Percentiles rank a stretch among this genome's conserved stretches.
These are phyloP conservation scores for Gaertneriomyces sp. DNA, from an alignment of 192 early-diverging fungal species.

Conservation along the genomic window DNA sequence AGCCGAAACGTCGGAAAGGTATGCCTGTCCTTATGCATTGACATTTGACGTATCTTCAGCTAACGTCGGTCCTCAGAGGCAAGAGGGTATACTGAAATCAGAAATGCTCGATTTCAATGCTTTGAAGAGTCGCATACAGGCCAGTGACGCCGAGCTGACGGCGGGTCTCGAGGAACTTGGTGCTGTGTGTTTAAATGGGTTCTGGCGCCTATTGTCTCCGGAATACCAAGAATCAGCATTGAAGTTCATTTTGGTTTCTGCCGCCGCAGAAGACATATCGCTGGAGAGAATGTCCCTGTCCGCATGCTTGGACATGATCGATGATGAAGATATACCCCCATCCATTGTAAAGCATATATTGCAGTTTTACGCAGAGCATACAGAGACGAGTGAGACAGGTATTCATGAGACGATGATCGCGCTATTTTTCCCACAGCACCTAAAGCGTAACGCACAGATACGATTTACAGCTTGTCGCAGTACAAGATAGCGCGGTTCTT, in stretches of 20 bases:
- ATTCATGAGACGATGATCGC: neutral
- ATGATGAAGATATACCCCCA: conserved; percentile 28
- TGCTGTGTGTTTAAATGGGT: conserved; percentile 29
- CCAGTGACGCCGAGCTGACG: conserved; percentile 27
- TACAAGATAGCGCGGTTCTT: conserved; percentile 31
- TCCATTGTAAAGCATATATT: conserved; percentile 24
- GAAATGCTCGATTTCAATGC: neutral
- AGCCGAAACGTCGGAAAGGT: neutral
- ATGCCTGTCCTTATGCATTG: neutral
- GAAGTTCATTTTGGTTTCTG: conserved; percentile 17
- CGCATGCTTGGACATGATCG: conserved; percentile 20
- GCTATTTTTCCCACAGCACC: no score
- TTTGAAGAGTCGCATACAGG: conserved; percentile 24
- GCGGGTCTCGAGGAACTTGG: conserved; percentile 22
- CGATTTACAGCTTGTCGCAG: conserved; percentile 8
- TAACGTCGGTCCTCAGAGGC: neutral
- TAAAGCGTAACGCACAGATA: neutral
- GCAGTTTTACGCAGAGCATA: conserved; percentile 13
- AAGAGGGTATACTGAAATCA: neutral
- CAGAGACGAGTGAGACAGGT: conserved; percentile 3
- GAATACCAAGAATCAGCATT: conserved; percentile 19
- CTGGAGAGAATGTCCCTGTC: neutral
- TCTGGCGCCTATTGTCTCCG: conserved; percentile 25
- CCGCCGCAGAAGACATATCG: conserved; percentile 12
- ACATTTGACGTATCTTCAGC: neutral